Conservation (phyloP, 768 basidiomycete species). For the Hericium coralloides region DNA sequence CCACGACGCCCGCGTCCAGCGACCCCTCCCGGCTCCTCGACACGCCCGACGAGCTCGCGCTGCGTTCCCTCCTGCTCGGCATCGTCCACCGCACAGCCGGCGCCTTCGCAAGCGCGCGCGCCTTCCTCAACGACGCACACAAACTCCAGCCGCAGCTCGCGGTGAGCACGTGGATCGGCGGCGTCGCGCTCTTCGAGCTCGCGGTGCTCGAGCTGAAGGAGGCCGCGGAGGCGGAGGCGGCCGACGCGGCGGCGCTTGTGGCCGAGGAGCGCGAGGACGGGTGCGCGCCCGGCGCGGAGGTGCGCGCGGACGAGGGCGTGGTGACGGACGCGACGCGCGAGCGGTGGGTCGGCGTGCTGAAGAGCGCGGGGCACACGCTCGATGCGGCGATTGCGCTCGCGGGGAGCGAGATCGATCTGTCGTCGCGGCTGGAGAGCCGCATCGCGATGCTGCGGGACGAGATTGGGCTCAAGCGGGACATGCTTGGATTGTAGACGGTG, state of each 20-base stretch:
- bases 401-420: constrained; percentile 50
- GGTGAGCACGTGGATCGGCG: constrained; percentile 60
- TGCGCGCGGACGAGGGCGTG: constrained; percentile 1
- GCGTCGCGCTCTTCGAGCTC: constrained; percentile 60
- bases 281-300: constrained; percentile 4
- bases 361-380: constrained; percentile 38
- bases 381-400: constrained; percentile 41
- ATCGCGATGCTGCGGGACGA: constrained; percentile 64
- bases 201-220: constrained; percentile 65
- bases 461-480: constrained; percentile 52
- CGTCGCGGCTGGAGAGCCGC: constrained; percentile 60
- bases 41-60: constrained; percentile 60
- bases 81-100: constrained; percentile 52
- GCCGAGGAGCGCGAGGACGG: constrained; percentile 13
- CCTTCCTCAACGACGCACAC: constrained; percentile 44
- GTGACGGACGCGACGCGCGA: background rate
- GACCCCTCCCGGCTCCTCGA: constrained; percentile 37
- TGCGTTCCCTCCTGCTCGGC: constrained; percentile 63
- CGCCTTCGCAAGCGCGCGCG: constrained; percentile 33
- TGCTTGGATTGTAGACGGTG: constrained; percentile 20
- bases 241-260: constrained; percentile 5
- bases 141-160: constrained; percentile 29
- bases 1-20: background rate
- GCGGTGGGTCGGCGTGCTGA: constrained; percentile 41
- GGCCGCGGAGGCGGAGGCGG: constrained; percentile 24